These are phyloP conservation scores for Backusella tuberculispora DNA, from an alignment of 192 early-diverging fungal genomes.

Conservation along the genomic window DNA sequence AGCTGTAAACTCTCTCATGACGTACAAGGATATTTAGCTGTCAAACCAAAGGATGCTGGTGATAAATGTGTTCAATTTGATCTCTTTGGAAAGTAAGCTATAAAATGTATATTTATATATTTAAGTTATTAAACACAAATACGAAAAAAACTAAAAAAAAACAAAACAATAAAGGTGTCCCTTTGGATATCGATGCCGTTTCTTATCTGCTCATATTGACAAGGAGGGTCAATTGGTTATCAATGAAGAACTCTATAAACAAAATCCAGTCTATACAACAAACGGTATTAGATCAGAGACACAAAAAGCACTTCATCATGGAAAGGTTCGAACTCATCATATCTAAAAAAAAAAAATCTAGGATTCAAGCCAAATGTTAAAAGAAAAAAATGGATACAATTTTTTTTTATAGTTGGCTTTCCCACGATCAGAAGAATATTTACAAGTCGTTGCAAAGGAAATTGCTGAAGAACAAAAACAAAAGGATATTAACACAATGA, in stretches of 20 bases:
- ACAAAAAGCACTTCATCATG: conserved; percentile 25
- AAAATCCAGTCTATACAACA: conserved; percentile 28
- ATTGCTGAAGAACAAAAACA: conserved; percentile 25
- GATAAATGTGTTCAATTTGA: conserved; percentile 70
- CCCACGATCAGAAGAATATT: conserved; percentile 42
- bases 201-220: conserved; percentile 54
- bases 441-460: conserved; percentile 36
- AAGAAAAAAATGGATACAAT: conserved; percentile 23
- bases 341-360: background rate
- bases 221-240: conserved; percentile 53
- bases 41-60: conserved; percentile 77
- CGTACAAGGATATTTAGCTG: conserved; percentile 64
- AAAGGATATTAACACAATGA: conserved; percentile 26
- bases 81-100: conserved; percentile 69
- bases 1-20: conserved; percentile 84
- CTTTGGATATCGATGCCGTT: conserved; percentile 69
- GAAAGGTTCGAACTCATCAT: conserved; percentile 1
- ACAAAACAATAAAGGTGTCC: conserved; percentile 44
- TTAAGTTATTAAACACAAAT: no score
- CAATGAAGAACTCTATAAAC: conserved; percentile 51
- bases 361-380: no score
- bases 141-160: background rate
- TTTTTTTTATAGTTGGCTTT: conserved; percentile 43
- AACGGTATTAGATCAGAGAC: conserved; percentile 25
- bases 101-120: background rate